Conservation (phyloP, 495 filamentous ascomycete genomes). For the Opeltia flavorubescens region DNA sequence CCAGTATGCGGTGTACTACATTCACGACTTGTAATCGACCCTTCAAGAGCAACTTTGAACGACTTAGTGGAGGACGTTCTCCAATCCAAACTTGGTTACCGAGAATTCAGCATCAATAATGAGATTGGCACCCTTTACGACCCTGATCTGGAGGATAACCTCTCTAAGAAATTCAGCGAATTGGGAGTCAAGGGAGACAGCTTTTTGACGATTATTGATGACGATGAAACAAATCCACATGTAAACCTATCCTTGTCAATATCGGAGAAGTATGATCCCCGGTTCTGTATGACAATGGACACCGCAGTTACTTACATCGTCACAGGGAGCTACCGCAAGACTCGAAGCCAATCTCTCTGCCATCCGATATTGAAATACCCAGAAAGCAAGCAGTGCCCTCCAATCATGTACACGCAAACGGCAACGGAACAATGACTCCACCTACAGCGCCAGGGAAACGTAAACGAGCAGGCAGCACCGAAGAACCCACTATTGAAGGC, state of each 20-base stretch:
- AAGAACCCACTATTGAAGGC: conserved; percentile 27
- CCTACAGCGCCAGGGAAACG: background rate
- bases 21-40: conserved; percentile 49
- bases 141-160: conserved; percentile 73
- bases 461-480: conserved; percentile 32
- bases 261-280: conserved; percentile 25
- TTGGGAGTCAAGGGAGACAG: conserved; percentile 56
- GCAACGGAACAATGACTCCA: conserved; percentile 11
- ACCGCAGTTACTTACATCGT: conserved; percentile 13
- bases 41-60: conserved; percentile 60
- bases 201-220: conserved; percentile 76
- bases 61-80: conserved; percentile 70
- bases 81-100: conserved; percentile 57
- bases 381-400: conserved; percentile 30
- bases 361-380: conserved; percentile 34
- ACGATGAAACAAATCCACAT: conserved; percentile 64
- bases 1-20: conserved; percentile 66
- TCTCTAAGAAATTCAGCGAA: conserved; percentile 64
- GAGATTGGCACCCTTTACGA: conserved; percentile 71
- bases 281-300: background rate
- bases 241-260: conserved; percentile 68
- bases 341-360: conserved; percentile 29
- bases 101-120: conserved; percentile 66
- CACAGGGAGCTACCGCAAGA: conserved; percentile 22
- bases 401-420: conserved; percentile 7